phyloP scores from a whole-genome alignment of 2,329 filamentous ascomycete genomes.

The Xylaria sp. region DNA sequence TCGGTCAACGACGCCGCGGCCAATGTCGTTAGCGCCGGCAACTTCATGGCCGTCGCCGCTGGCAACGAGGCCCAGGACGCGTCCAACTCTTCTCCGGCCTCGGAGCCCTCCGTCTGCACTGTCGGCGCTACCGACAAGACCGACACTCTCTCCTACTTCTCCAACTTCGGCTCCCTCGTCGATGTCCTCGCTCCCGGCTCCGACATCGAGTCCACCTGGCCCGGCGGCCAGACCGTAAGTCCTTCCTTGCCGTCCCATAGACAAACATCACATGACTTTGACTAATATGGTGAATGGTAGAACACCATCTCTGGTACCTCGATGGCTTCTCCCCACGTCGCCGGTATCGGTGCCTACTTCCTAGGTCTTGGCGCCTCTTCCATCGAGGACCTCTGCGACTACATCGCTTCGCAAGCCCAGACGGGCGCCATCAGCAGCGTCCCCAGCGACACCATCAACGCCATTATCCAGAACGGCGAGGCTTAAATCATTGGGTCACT shows the following conservation, averaged over 20 bases:
- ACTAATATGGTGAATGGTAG: conserved; percentile 45
- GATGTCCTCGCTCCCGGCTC: conserved; percentile 59
- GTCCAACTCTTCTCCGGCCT: conserved; percentile 59
- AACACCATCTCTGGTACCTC: conserved; percentile 66
- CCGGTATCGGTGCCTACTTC: conserved; percentile 70
- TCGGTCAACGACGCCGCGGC: conserved; percentile 63
- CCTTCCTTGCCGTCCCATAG: conserved; percentile 28
- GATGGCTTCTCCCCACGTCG: conserved; percentile 71
- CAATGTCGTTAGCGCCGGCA: conserved; percentile 57
- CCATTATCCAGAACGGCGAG: conserved; percentile 51
- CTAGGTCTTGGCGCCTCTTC: conserved; percentile 56
- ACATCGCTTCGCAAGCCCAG: conserved; percentile 55
- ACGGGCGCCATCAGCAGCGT: conserved; percentile 54
- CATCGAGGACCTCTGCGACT: conserved; percentile 55
- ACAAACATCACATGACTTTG: not conserved
- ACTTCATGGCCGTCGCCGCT: conserved; percentile 66
- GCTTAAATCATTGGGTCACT: conserved; percentile 1
- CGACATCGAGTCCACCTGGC: conserved; percentile 56
- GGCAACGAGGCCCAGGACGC: conserved; percentile 61
- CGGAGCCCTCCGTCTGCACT: conserved; percentile 61
- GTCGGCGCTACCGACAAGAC: conserved; percentile 60
- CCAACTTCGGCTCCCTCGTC: conserved; percentile 61
- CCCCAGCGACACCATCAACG: conserved; percentile 50
- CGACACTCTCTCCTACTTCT: conserved; percentile 57
- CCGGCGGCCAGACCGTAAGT: conserved; percentile 42